phyloP scores from a whole-genome alignment of 805 yeast genomes.

The Millerago galiae region DNA sequence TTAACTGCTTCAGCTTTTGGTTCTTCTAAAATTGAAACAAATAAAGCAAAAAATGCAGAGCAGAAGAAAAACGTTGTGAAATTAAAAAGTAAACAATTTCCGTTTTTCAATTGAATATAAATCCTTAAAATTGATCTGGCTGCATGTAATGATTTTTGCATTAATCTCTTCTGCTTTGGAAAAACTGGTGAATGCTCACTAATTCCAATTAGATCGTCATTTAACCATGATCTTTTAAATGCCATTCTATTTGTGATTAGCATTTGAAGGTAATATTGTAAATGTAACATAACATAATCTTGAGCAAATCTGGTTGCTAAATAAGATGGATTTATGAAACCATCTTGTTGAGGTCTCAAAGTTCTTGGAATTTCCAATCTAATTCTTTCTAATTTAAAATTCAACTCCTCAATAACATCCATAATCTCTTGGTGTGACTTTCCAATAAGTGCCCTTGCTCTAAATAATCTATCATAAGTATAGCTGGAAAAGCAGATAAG shows the following conservation, averaged over 20 bases:
- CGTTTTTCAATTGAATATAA: conserved; percentile 3
- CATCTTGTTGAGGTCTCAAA: conserved; percentile 12
- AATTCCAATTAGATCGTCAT: conserved; percentile 11
- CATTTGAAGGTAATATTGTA: conserved; percentile 14
- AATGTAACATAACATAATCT: conserved; percentile 13
- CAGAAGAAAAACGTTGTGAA: conserved; percentile 15
- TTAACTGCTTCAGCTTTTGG: conserved; percentile 11
- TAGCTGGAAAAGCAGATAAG: conserved; percentile 11
- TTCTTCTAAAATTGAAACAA: conserved; percentile 19
- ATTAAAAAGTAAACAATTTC: conserved; percentile 9
- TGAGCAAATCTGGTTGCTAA: neutral
- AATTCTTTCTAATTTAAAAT: conserved; percentile 12
- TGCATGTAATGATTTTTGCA: conserved; percentile 15
- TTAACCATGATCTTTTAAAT: conserved; percentile 20
- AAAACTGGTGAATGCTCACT: conserved; percentile 2
- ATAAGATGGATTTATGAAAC: neutral
- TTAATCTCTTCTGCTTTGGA: conserved; percentile 14
- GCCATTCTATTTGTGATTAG: conserved; percentile 24
- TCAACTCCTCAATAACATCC: conserved; percentile 13
- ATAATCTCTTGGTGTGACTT: conserved; percentile 14
- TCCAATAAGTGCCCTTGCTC: conserved; percentile 15
- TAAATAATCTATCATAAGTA: conserved; percentile 15
- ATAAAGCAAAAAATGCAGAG: conserved; percentile 21
- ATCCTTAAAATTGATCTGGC: conserved; percentile 16
- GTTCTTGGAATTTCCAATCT: conserved; percentile 7